Conservation (phyloP, 495 filamentous ascomycete species). For the Astrocystis sublimbata region DNA sequence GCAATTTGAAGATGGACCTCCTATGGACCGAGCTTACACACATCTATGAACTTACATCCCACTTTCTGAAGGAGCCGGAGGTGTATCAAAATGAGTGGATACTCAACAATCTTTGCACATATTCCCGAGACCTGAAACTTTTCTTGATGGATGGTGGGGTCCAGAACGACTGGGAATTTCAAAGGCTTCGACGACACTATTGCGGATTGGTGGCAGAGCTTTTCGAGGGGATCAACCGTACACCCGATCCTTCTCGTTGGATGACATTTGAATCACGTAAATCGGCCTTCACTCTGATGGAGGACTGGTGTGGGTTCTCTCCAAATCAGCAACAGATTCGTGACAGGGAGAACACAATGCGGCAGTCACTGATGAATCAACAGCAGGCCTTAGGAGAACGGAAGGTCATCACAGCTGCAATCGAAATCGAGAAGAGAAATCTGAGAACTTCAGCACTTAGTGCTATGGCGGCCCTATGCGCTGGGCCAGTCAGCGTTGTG, state of each 20-base stretch:
- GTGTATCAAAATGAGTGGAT: conserved; percentile 92
- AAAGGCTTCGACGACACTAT: conserved; percentile 86
- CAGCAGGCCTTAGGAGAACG: conserved; percentile 64
- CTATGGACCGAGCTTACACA: conserved; percentile 93
- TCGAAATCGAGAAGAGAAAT: conserved; percentile 95
- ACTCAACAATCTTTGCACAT: conserved; percentile 82
- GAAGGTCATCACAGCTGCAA: conserved; percentile 76
- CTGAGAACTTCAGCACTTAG: conserved; percentile 86
- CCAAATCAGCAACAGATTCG: conserved; percentile 83
- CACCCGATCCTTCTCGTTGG: conserved; percentile 82
- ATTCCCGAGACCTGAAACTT: conserved; percentile 87
- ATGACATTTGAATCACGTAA: conserved; percentile 94
- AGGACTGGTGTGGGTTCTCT: conserved; percentile 98
- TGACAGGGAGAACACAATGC: conserved; percentile 83
- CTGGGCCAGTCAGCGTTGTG: conserved; percentile 83
- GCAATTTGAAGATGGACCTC: conserved; percentile 78
- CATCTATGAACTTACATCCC: conserved; percentile 91
- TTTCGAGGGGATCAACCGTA: conserved; percentile 87
- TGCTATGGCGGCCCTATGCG: conserved; percentile 93
- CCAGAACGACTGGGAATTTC: conserved; percentile 95
- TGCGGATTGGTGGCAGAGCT: conserved; percentile 92
- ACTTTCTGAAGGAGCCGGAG: conserved; percentile 77
- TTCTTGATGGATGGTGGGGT: conserved; percentile 93
- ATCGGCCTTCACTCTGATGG: conserved; percentile 93
- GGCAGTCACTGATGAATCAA: conserved; percentile 71